These are phyloP conservation scores for Plasmopara muralis DNA, from an alignment of 352 stramenopile species.

Conservation along the genomic window DNA sequence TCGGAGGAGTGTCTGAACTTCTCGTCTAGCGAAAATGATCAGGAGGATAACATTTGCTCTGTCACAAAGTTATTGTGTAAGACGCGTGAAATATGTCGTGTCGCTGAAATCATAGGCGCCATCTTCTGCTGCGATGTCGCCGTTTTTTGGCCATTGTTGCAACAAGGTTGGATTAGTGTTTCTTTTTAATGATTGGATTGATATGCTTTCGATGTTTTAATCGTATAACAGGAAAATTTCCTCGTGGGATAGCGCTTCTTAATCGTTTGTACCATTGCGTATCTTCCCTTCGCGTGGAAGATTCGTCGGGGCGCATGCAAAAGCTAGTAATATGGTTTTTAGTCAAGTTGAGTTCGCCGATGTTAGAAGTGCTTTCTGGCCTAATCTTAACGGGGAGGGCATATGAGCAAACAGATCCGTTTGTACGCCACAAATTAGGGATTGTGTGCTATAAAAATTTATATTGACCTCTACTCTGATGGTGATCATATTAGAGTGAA, in stretches of 20 bases:
- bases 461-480: conserved; percentile 5
- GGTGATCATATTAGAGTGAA: conserved; percentile 27
- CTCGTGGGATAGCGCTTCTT: conserved; percentile 42
- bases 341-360: conserved; percentile 40
- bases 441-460: conserved; percentile 1
- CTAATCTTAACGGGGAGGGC: conserved; percentile 42
- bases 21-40: conserved; percentile 5
- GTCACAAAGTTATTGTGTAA: conserved; percentile 28
- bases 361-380: conserved; percentile 45
- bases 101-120: conserved; percentile 24
- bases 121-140: conserved; percentile 27
- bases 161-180: conserved; percentile 20
- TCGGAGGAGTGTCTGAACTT: conserved; percentile 10
- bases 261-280: conserved; percentile 40
- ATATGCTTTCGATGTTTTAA: not conserved
- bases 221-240: conserved; percentile 29
- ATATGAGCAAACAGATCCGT: conserved; percentile 37
- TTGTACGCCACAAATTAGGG: conserved; percentile 29
- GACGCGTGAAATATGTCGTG: conserved; percentile 28
- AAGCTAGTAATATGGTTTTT: conserved; percentile 49
- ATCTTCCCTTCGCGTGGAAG: conserved; percentile 26
- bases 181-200: not conserved
- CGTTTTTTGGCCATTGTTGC: conserved; percentile 39
- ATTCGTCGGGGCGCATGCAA: conserved; percentile 25
- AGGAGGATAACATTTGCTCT: conserved; percentile 16